Evolutionary conservation across 2,329 filamentous ascomycete species (phyloP), one percentile per base, ranked within the genome.

Genomic region (Bipolaris oryzae): DNA sequence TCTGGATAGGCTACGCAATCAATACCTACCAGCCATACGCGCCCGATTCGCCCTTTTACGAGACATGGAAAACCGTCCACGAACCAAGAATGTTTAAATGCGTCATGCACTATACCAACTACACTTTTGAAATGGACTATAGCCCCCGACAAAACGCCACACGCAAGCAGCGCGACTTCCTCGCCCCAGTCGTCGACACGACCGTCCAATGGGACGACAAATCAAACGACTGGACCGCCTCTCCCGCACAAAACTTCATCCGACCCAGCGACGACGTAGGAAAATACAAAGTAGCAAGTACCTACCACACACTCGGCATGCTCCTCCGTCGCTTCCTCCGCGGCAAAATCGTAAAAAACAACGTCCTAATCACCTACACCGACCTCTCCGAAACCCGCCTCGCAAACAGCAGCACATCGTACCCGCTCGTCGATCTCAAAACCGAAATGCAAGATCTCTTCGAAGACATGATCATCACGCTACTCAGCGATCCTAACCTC

Each of bases 401-500:
- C 16, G 67, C 75, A 53, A 64, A 74, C 41, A 43, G 64, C 4
- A 51, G 47, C 7, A 71, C 66, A 0, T 68, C 68, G 0, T 74
- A 76, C 42, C 71, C 74, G 1, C 55, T 71, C 7, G 13, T 48
- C 2, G 61, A 75, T 25, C 55, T 76, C 3, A 71, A 67, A 58
- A 62, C 57, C 1, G 60, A 66, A 41, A 58, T 76, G 11, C 74
- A 75, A 34, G 41, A 50, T 11, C 48, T 76, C 0, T 76, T 74
- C 50, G 74, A 77, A 58, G 74, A 77, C 42, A 76, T 77, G 57
- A 60, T 77, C 2, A 60, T 77, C 57, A 71, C 71, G 0, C 63
- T 77, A 2, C 67, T 77, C 16, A 69, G 62, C 15, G 74, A 77
- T 20, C 70, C 70, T 0, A 66, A 67, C 1, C 64, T 77, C 4